phyloP scores from a whole-genome alignment of 352 stramenopile species.

The Saprolegnia diclina region DNA sequence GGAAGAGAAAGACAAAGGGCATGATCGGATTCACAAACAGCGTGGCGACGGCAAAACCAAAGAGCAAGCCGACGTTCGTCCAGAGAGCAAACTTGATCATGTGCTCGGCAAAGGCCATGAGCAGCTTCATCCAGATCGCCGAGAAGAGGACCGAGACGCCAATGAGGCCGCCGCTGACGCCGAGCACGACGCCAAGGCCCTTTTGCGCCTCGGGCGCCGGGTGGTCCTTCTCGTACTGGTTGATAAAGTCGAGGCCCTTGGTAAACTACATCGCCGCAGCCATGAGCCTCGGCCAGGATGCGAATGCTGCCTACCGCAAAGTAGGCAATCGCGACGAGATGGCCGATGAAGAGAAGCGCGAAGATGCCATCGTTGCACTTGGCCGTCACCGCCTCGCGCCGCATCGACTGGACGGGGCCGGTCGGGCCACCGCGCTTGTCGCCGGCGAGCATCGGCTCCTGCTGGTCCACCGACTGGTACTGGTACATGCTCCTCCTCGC shows the following conservation, averaged over 20 bases:
- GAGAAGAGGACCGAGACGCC: slow-evolving; percentile 49
- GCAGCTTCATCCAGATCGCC: slow-evolving; percentile 65
- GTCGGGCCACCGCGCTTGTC: slow-evolving; percentile 27
- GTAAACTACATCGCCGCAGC: slow-evolving; percentile 13
- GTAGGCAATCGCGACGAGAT: slow-evolving; percentile 50
- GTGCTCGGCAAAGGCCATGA: slow-evolving; percentile 63
- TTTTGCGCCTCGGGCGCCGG: slow-evolving; percentile 29
- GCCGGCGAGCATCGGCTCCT: slow-evolving; percentile 66
- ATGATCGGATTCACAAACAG: slow-evolving; percentile 62
- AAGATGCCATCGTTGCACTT: slow-evolving; percentile 75
- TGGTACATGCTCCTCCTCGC: slow-evolving; percentile 10
- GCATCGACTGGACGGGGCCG: slow-evolving; percentile 55
- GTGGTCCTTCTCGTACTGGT: slow-evolving; percentile 21
- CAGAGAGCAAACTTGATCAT: slow-evolving; percentile 80
- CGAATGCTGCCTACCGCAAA: slow-evolving; percentile 47
- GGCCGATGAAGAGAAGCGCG: slow-evolving; percentile 57
- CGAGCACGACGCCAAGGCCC: slow-evolving; percentile 49
- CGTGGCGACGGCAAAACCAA: slow-evolving; percentile 54
- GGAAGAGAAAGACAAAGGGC: slow-evolving; percentile 45
- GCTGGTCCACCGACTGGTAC: slow-evolving; percentile 66
- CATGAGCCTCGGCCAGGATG: not conserved
- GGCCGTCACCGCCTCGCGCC: slow-evolving; percentile 44
- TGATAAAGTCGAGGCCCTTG: slow-evolving; percentile 44
- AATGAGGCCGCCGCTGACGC: slow-evolving; percentile 46
- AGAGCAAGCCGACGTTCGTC: slow-evolving; percentile 69